phyloP scores from a whole-genome alignment of 495 filamentous ascomycete species.

The Antarctomyces pellizariae region DNA sequence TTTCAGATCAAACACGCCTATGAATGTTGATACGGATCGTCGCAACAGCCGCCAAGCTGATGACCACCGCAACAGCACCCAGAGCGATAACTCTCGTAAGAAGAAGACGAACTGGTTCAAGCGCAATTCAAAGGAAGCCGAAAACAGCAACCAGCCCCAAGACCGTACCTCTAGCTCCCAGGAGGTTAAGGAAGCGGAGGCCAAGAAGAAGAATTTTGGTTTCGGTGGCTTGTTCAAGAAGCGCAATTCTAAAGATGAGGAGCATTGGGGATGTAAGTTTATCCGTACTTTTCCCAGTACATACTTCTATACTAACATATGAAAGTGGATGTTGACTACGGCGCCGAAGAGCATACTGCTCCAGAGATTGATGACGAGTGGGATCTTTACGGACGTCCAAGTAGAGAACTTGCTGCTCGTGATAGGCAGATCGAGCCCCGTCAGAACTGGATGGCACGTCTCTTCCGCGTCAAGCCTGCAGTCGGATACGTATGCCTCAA shows the following conservation, averaged over 20 bases:
- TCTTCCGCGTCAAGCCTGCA: slow-evolving; percentile 76
- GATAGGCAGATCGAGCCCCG: slow-evolving; percentile 29
- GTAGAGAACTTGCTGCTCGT: slow-evolving; percentile 3
- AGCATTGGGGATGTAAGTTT: slow-evolving; percentile 16
- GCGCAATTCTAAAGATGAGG: slow-evolving; percentile 15
- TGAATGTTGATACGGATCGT: too few species aligned
- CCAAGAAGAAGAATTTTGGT: slow-evolving; percentile 25
- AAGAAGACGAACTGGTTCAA: slow-evolving; percentile 50
- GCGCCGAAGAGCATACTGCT: too few species aligned
- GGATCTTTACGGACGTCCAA: slow-evolving; percentile 4
- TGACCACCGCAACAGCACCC: slow-evolving; percentile 1
- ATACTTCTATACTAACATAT: background rate
- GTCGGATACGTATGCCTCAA: slow-evolving; percentile 48
- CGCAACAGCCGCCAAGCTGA: background rate
- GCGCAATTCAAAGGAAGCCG: slow-evolving; percentile 23
- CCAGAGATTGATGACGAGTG: too few species aligned
- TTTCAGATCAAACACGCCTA: too few species aligned
- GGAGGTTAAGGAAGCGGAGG: slow-evolving; percentile 2
- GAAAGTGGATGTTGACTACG: slow-evolving; percentile 3
- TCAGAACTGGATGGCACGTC: slow-evolving; percentile 64
- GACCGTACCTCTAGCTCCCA: slow-evolving; percentile 2
- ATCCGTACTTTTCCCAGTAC: background rate
- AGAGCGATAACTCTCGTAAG: slow-evolving; percentile 10
- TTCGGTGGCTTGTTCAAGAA: slow-evolving; percentile 22
- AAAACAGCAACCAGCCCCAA: slow-evolving; percentile 9